Evolutionary conservation across 352 stramenopile genomes (phyloP), one percentile per base, ranked within the genome.

Genomic region (Phytophthora sansomeana): DNA sequence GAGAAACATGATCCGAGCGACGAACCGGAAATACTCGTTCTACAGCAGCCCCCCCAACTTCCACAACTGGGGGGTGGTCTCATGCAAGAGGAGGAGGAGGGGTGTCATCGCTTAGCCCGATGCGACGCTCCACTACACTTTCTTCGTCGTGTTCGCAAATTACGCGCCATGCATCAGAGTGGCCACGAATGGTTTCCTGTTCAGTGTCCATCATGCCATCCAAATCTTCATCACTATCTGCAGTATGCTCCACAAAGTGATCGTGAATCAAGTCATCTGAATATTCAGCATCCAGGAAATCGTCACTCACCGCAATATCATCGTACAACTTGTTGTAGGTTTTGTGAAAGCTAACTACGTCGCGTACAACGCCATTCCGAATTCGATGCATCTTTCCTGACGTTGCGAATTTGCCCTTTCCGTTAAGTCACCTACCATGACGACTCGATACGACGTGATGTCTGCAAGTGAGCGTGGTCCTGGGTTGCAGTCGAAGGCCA

Each of bases 361-460:
- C 36, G 6, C 38, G 7, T 2, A 58, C 35, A 3, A 10, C n/a
- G 16, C 46, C 3, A 3, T 48, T 35, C 17, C 26, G 36, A 39
- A 48, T 28, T 16, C 24, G 50, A 56, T 58, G 50, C 35, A 46
- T 57, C 35, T 38, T 48, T 47, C n/a, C 36, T 7, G 48, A 5
- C 28, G 14, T 38, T 26, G 13, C 4, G 11, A 56, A 4, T 28
- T 58, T 10, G 19, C 14, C 26, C 26, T 58, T n/a, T n/a, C 50
- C 9, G 50, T 48, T 21, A 48, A 35, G 38, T 39, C 50, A 16
- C 24, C 24, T 11, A 47, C 50, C 24, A 58, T 58, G 24, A 39
- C 24, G 29, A 58, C 35, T 6, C 35, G 50, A 38, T 48, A 46
- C n/a, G 35, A 47, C 16, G 50, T 13, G 4, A 58, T 21, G 19